Evolutionary conservation across 768 basidiomycete species (phyloP).

Genomic region (Rhizopogon vesiculosus): DNA sequence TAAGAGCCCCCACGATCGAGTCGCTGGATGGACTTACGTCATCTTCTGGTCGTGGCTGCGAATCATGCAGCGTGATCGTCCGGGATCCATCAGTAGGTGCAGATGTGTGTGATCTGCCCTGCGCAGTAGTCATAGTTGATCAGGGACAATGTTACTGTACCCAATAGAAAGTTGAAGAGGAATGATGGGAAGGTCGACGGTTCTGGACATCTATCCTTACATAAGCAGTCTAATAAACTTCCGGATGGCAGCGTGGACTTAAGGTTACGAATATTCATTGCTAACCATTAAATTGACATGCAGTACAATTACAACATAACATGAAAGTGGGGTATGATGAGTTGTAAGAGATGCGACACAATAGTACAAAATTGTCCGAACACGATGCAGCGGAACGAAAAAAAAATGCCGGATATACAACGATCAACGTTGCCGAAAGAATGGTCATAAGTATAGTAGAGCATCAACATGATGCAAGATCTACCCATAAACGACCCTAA

Average conservation of each 20-base stretch:
- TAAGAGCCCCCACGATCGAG: constrained; percentile 44
- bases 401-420: constrained; percentile 12
- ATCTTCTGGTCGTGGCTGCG: constrained; percentile 27
- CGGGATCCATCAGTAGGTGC: constrained; percentile 50
- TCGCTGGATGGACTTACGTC: constrained; percentile 20
- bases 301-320: constrained; percentile 19
- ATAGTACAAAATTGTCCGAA: constrained; percentile 21
- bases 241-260: neutral
- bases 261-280: neutral
- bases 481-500: constrained; percentile 41
- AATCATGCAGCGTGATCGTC: constrained; percentile 42
- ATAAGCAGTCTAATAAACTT: neutral
- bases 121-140: constrained; percentile 20
- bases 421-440: constrained; percentile 24
- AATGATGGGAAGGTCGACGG: neutral
- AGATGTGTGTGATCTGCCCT: constrained; percentile 31
- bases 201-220: neutral
- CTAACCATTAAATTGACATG: constrained; percentile 15
- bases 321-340: constrained; percentile 9
- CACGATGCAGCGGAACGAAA: constrained; percentile 15
- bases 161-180: neutral
- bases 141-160: neutral
- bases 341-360: constrained; percentile 16
- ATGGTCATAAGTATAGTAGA: constrained; percentile 2
- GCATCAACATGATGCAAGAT: constrained; percentile 7